Conservation (phyloP, 805 yeast species). For the Candida xyloterini region DNA sequence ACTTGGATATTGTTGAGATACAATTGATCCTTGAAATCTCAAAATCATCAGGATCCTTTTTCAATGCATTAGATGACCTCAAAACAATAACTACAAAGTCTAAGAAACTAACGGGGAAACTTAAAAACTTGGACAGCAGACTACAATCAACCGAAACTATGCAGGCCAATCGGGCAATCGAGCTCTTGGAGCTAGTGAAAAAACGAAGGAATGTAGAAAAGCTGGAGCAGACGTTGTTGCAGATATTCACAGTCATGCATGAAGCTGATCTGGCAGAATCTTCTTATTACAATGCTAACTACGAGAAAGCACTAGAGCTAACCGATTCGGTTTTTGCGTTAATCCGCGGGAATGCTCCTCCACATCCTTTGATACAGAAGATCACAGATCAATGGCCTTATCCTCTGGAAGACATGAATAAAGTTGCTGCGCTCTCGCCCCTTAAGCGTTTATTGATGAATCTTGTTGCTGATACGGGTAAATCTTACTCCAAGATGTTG, state of each 20-base stretch:
- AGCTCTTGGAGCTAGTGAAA: constrained; percentile 46
- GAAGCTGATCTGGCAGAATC: constrained; percentile 50
- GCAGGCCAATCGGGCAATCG: constrained; percentile 50
- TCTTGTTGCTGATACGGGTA: constrained; percentile 65
- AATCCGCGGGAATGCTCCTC: constrained; percentile 49
- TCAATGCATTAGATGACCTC: constrained; percentile 78
- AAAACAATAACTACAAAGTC: constrained; percentile 59
- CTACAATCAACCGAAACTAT: constrained; percentile 45
- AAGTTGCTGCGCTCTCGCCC: constrained; percentile 48
- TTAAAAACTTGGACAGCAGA: constrained; percentile 44
- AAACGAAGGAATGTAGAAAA: constrained; percentile 57
- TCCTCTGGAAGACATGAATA: constrained; percentile 40
- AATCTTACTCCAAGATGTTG: constrained; percentile 60
- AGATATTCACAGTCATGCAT: constrained; percentile 44
- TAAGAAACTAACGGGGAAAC: constrained; percentile 44
- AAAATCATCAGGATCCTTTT: constrained; percentile 78
- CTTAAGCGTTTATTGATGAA: constrained; percentile 51
- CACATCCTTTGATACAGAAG: constrained; percentile 26
- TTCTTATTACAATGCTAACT: constrained; percentile 42
- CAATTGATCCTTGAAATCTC: constrained; percentile 80
- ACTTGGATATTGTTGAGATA: constrained; percentile 81
- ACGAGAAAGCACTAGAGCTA: constrained; percentile 53
- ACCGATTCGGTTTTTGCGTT: constrained; percentile 56
- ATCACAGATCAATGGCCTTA: constrained; percentile 43
- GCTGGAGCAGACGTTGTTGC: constrained; percentile 60